Conservation (phyloP, 2,329 filamentous ascomycete genomes). For the Aspergillus alliaceus region DNA sequence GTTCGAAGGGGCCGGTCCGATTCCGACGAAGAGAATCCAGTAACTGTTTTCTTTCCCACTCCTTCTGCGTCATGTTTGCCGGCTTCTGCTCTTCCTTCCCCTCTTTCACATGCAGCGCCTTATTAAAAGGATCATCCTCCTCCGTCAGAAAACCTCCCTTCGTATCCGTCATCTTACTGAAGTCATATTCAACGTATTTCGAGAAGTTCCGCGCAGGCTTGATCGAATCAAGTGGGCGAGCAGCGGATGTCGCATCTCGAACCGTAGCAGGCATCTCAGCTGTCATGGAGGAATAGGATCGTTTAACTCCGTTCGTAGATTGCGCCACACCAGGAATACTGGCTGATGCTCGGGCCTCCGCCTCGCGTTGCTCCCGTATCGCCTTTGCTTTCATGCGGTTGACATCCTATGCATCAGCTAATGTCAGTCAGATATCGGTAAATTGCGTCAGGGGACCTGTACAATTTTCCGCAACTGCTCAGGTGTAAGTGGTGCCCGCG, state of each 20-base stretch:
- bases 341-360: slow-evolving; percentile 51
- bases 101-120: slow-evolving; percentile 62
- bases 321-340: slow-evolving; percentile 34
- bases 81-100: slow-evolving; percentile 66
- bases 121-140: slow-evolving; percentile 89
- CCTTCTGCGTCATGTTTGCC: slow-evolving; percentile 80
- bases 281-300: slow-evolving; percentile 66
- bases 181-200: slow-evolving; percentile 96
- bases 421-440: not conserved
- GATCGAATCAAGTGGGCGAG: slow-evolving; percentile 52
- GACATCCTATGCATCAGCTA: slow-evolving; percentile 65
- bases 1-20: slow-evolving; percentile 82
- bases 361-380: slow-evolving; percentile 70
- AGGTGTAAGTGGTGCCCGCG: slow-evolving; percentile 53
- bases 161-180: slow-evolving; percentile 96
- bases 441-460: slow-evolving; percentile 14
- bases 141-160: slow-evolving; percentile 92
- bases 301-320: slow-evolving; percentile 68
- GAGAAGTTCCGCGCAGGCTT: slow-evolving; percentile 83
- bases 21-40: slow-evolving; percentile 70
- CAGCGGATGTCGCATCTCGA: slow-evolving; percentile 57
- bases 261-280: slow-evolving; percentile 56
- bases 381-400: slow-evolving; percentile 87
- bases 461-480: slow-evolving; percentile 62
- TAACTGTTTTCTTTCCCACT: slow-evolving; percentile 85